Conservation (phyloP, 108 stramenopile genomes). For the Discostella stelligeroides region DNA sequence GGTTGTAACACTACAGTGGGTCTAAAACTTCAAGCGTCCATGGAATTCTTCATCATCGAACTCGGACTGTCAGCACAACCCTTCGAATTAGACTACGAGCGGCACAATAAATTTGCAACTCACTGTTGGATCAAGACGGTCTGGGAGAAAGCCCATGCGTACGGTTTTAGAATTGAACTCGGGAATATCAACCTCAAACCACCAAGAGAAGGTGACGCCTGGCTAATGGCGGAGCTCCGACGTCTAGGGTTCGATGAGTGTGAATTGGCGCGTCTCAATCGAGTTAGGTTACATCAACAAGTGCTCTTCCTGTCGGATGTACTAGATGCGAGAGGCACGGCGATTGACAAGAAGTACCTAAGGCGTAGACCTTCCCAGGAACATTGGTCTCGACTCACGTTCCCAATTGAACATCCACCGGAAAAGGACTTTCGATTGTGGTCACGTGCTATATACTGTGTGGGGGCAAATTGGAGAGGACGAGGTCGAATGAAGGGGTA, state of each 20-base stretch:
- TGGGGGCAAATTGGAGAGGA: not conserved
- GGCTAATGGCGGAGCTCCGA: not conserved
- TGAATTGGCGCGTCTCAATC: not conserved
- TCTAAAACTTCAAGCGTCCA: not conserved
- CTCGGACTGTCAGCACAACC: not conserved
- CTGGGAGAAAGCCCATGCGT: not conserved
- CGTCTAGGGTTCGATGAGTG: not conserved
- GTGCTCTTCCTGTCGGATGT: too few relatives aligned
- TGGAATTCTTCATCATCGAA: slow-evolving; percentile 8
- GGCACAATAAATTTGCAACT: not conserved
- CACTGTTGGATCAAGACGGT: not conserved
- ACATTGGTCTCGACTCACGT: not conserved
- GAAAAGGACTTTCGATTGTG: not conserved
- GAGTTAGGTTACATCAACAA: not conserved
- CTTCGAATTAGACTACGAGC: not conserved
- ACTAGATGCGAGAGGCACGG: too few relatives aligned
- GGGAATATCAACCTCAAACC: not conserved
- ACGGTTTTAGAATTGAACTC: not conserved
- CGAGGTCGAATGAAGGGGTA: not conserved
- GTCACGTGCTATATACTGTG: not conserved
- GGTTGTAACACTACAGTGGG: slow-evolving; percentile 6
- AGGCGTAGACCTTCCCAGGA: not conserved
- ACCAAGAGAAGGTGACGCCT: not conserved
- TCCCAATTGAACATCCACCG: not conserved
- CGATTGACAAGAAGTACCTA: not conserved